Percentiles rank a stretch among this genome's conserved stretches.
These are phyloP conservation scores for Linnemannia zychae DNA, from an alignment of 192 early-diverging fungal genomes.

Conservation along the genomic window DNA sequence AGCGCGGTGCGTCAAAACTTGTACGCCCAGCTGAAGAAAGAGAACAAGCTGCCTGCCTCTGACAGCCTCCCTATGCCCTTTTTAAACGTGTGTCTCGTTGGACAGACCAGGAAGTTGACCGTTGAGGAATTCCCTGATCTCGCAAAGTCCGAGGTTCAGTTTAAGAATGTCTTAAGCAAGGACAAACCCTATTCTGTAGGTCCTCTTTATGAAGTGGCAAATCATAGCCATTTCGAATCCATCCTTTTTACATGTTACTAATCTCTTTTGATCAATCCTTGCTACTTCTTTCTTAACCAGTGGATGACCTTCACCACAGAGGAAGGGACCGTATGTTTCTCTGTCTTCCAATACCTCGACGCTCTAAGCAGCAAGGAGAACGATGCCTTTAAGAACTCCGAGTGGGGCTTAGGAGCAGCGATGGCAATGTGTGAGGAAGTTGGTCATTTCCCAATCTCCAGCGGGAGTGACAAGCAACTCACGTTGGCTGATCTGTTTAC, in stretches of 20 bases:
- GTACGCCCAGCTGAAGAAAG: slow-evolving; percentile 1
- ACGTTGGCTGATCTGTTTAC: not conserved
- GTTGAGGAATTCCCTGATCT: slow-evolving; percentile 2
- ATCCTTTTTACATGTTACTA: no score
- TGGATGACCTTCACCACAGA: slow-evolving; percentile 15
- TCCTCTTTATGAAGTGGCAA: not conserved
- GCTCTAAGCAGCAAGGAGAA: not conserved
- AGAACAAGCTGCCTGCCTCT: not conserved
- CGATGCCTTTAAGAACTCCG: slow-evolving; percentile 1
- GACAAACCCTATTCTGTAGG: slow-evolving; percentile 19
- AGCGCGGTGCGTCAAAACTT: slow-evolving; percentile 26
- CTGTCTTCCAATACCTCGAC: slow-evolving; percentile 13
- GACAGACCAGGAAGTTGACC: not conserved
- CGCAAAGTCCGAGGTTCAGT: not conserved
- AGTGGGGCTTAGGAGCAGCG: slow-evolving; percentile 12
- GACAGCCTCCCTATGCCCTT: slow-evolving; percentile 2
- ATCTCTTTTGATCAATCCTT: not conserved
- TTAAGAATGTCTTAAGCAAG: not conserved
- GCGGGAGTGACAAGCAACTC: not conserved
- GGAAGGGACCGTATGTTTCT: slow-evolving; percentile 14
- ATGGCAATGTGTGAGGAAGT: not conserved
- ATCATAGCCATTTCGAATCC: no score
- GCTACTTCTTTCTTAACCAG: not conserved
- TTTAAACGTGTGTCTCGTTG: slow-evolving; percentile 10
- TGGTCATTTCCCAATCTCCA: slow-evolving; percentile 2